Conservation (phyloP, 345 rosid genomes). For the Populus deltoides region DNA sequence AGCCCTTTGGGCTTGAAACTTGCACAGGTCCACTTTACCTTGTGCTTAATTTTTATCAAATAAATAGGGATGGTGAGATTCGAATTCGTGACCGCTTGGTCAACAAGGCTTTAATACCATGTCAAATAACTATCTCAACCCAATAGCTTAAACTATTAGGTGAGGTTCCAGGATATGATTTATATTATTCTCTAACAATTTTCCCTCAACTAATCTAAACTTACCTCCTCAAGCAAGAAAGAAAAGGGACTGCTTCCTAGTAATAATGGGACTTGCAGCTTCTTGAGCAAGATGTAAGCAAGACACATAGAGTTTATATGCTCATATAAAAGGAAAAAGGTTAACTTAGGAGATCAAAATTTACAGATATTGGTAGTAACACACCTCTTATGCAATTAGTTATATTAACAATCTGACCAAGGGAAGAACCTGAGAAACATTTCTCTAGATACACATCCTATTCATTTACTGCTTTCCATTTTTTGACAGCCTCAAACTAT, state of each 20-base stretch:
- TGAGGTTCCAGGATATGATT: too few relatives aligned
- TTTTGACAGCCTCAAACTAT: background rate
- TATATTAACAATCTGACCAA: background rate
- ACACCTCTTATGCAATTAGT: background rate
- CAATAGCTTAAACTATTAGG: too few relatives aligned
- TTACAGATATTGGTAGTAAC: background rate
- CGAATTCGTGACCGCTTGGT: too few relatives aligned
- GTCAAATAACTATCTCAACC: too few relatives aligned
- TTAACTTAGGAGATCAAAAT: constrained; percentile 1
- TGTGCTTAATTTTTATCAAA: too few relatives aligned
- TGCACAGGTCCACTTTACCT: too few relatives aligned
- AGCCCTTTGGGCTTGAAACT: too few relatives aligned
- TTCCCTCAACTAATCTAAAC: background rate
- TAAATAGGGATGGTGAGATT: too few relatives aligned
- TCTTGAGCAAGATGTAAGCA: background rate
- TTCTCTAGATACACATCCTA: background rate
- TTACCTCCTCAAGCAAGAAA: background rate
- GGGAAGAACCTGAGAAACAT: background rate
- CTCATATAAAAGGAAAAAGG: background rate
- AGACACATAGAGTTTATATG: background rate
- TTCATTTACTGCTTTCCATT: background rate
- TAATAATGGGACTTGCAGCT: background rate
- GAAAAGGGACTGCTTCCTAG: background rate
- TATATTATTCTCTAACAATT: too few relatives aligned
- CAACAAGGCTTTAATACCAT: too few relatives aligned